Conservation (phyloP, 495 filamentous ascomycete species). For the Podospora anserina region DNA sequence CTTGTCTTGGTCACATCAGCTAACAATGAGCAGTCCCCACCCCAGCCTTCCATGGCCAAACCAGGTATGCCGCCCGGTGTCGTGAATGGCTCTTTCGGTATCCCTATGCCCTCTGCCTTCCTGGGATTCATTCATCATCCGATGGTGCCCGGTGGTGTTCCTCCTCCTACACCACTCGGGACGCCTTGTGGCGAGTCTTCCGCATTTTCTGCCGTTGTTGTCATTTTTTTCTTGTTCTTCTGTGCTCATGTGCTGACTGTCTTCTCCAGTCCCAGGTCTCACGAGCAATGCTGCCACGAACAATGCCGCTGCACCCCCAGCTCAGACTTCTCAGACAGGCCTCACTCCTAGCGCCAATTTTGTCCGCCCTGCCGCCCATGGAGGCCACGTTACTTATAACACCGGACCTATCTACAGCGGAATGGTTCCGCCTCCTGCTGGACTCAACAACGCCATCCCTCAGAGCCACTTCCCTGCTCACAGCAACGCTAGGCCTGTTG, state of each 20-base stretch:
- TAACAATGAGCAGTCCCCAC: neutral
- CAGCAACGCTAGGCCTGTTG: neutral
- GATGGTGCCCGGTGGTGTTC: neutral
- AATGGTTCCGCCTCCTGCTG: neutral
- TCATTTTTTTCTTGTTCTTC: neutral
- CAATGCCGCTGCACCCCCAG: no score
- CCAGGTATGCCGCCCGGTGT: neutral
- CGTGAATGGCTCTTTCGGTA: neutral
- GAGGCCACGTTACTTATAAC: no score
- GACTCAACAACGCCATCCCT: neutral
- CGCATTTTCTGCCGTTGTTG: neutral
- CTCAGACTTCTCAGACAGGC: neutral
- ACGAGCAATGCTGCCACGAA: neutral
- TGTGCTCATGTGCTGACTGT: neutral
- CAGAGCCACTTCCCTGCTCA: neutral
- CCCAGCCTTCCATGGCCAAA: neutral
- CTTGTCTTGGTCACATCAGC: neutral
- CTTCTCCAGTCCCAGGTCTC: neutral
- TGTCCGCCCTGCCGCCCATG: neutral
- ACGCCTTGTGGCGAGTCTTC: neutral
- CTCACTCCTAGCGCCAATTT: neutral
- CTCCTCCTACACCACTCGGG: neutral
- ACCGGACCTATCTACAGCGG: no score
- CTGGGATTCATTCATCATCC: neutral
- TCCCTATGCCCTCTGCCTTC: neutral